Evolutionary conservation across 495 filamentous ascomycete species (phyloP), one percentile per base, ranked within the genome.

Genomic region (Xylaria longipes): DNA sequence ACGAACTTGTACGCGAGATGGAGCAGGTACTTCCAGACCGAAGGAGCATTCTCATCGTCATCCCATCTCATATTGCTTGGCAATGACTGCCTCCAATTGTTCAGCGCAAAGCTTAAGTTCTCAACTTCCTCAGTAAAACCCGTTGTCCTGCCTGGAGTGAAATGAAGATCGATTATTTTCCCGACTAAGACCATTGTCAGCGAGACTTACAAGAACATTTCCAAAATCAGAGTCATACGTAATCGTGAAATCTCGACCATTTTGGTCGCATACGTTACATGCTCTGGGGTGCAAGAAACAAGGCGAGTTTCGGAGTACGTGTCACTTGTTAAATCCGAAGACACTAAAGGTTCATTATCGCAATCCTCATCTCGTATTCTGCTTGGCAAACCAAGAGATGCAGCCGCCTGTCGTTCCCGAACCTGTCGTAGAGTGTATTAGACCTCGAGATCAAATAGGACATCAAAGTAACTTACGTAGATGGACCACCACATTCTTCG

Each of bases 401-500:
- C 52, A 4, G 52, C 52, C 25, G 52, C 25, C 27, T 56, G 52
- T 31, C 52, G 25, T 12, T 56, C 52, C 5, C 52, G 52, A 31
- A 56, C 52, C 52, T 56, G 14, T 17, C 27, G 27, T 31, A 31
- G 5, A 25, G 17, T 56, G 52, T 11, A 17, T 56, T 17, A 27
- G 22, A 52, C 11, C 1, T 52, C 48, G 11, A 17, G 25, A 56
- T 17, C 27, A 31, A 31, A 17, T 29, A 9, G 27, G 12, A 17
- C 12, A 56, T 31, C 52, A 31, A 7, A 56, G 17, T 31, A 31
- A 31, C 52, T 56, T 56, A 17, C 52, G 27, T 56, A 56, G 52
- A 56, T 56, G 20, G 52, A 56, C 52, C 52, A 56, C 52, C 52
- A 56, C 52, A 56, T 56, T 12, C 27, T 56, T 4, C 52, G 52